Conservation (phyloP, 129 eudicot genomes). For the Scalesia atractyloides region DNA sequence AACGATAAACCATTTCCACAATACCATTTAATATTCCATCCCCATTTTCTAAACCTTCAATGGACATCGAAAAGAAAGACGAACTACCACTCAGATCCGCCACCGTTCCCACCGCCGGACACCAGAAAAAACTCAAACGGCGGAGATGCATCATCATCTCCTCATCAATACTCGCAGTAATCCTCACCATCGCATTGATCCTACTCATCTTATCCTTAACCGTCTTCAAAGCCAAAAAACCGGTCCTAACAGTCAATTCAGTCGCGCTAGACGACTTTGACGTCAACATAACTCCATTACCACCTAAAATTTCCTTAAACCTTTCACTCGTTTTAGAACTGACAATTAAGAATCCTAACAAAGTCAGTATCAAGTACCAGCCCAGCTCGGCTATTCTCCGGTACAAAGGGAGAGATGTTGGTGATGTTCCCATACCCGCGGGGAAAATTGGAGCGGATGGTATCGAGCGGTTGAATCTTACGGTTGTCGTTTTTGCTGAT, state of each 20-base stretch:
- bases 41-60: not conserved
- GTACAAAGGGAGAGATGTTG: conserved; percentile 60
- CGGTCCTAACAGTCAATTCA: conserved; percentile 17
- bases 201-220: conserved; percentile 29
- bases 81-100: conserved; percentile 38
- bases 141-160: conserved; percentile 39
- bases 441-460: conserved; percentile 55
- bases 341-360: conserved; percentile 35
- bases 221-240: conserved; percentile 40
- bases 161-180: conserved; percentile 24
- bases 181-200: conserved; percentile 18
- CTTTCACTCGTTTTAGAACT: conserved; percentile 19
- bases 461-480: conserved; percentile 50
- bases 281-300: not conserved
- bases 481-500: conserved; percentile 73
- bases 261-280: conserved; percentile 12
- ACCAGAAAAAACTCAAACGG: conserved; percentile 21
- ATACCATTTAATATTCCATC: not conserved
- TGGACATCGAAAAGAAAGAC: conserved; percentile 38
- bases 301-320: conserved; percentile 23
- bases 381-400: conserved; percentile 46
- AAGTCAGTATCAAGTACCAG: conserved; percentile 29
- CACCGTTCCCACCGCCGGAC: not conserved
- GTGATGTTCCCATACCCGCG: conserved; percentile 70
- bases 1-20: not conserved